Evolutionary conservation across 139 green algal species (phyloP), one percentile per base, ranked within the genome.

Genomic region (Eudorina sp.): DNA sequence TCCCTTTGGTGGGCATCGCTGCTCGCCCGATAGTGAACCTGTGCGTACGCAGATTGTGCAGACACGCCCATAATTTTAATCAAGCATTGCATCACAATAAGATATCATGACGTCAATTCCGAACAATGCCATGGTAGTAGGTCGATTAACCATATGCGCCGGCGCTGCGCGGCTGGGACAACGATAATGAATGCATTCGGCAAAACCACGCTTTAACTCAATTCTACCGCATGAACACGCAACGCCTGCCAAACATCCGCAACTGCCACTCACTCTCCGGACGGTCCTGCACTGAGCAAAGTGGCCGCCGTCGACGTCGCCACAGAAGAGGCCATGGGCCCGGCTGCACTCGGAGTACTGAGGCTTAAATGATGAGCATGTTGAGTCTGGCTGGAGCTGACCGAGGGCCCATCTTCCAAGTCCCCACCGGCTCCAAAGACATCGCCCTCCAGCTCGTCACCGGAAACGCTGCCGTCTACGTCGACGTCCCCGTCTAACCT

Each of bases 221-320:
- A n/a, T n/a, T n/a, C n/a, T n/a, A n/a, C n/a, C n/a, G n/a, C n/a
- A n/a, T n/a, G n/a, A n/a, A n/a, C n/a, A n/a, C n/a, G n/a, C n/a
- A n/a, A n/a, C n/a, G n/a, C n/a, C n/a, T n/a, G n/a, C n/a, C n/a
- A n/a, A n/a, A n/a, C n/a, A n/a, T n/a, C n/a, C n/a, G n/a, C n/a
- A n/a, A n/a, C n/a, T n/a, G n/a, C 23, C 14, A 83, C 75, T 83
- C 34, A 83, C 75, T 83, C 75, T n/a, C 75, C 75, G 16, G 75
- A 83, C 13, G 75, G 75, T 19, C 75, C 75, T 21, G 75, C 75
- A 29, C 73, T 81, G 6, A 81, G 25, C 29, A 81, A 31, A 27
- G 41, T 79, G 29, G 45, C 73, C 23, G 73, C 34, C 73, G 73
- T 81, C 11, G 73, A 81, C 4, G 73, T 43, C 21, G 41, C 41